Evolutionary conservation across 768 basidiomycete species (phyloP).

Genomic region (Termitomyces sp.): DNA sequence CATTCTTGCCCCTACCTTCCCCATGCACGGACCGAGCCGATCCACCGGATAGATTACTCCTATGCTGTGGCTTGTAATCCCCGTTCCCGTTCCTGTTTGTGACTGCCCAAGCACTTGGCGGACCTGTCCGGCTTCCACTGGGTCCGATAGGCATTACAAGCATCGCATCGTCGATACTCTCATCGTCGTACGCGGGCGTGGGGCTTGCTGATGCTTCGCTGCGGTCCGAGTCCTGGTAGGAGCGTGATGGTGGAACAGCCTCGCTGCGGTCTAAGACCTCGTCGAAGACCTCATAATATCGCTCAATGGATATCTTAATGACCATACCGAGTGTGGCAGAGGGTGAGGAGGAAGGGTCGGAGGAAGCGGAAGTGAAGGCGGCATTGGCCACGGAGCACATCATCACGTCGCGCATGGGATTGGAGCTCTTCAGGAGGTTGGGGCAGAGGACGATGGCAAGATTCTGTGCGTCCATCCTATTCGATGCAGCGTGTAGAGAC

Average conservation of each 20-base stretch:
- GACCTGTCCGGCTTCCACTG: slow-evolving; percentile 12
- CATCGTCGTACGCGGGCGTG: slow-evolving; percentile 44
- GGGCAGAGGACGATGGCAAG: slow-evolving; percentile 76
- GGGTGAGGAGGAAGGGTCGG: slow-evolving; percentile 15
- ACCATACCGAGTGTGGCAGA: slow-evolving; percentile 62
- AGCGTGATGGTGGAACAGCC: slow-evolving; percentile 33
- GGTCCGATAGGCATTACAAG: slow-evolving; percentile 68
- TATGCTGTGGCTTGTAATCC: slow-evolving; percentile 28
- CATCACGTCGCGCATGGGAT: slow-evolving; percentile 63
- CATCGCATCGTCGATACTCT: slow-evolving; percentile 72
- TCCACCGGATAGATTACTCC: slow-evolving; percentile 24
- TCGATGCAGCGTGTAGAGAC: slow-evolving; percentile 56
- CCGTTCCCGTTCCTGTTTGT: slow-evolving; percentile 4
- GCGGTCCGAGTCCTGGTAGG: slow-evolving; percentile 8
- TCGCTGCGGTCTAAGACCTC: slow-evolving; percentile 71
- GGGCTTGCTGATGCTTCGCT: slow-evolving; percentile 15
- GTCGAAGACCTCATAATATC: slow-evolving; percentile 84
- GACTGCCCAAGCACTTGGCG: slow-evolving; percentile 34
- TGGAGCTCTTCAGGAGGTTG: slow-evolving; percentile 69
- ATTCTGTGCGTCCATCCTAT: slow-evolving; percentile 82
- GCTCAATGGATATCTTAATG: slow-evolving; percentile 72
- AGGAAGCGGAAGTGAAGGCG: slow-evolving; percentile 16
- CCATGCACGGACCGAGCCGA: slow-evolving; percentile 29
- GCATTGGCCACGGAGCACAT: slow-evolving; percentile 62
- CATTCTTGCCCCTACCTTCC: slow-evolving; percentile 18